Percentiles rank a stretch among this genome's conserved stretches.
Conservation (phyloP, 441 rosid genomes). For the Gossypium gossypioides region DNA sequence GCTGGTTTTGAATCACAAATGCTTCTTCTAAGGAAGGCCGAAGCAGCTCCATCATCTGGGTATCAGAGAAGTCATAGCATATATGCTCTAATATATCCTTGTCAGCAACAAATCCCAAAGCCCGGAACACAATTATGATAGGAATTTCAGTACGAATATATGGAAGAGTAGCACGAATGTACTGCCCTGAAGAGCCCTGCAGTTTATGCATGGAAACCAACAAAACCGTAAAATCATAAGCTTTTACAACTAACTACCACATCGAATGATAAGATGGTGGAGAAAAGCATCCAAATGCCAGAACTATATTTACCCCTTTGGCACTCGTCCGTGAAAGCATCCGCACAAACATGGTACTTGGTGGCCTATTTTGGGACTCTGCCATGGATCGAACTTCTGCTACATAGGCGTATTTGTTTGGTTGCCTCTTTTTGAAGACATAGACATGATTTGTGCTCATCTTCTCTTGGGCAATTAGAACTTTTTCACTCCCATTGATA, state of each 20-base stretch:
- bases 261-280: background rate
- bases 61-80: constrained; percentile 78
- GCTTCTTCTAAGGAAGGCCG: constrained; percentile 97
- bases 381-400: constrained; percentile 96
- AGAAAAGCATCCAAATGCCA: background rate
- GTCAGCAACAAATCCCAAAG: constrained; percentile 93
- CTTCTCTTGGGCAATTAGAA: constrained; percentile 95
- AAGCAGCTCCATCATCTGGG: constrained; percentile 95
- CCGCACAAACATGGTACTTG: constrained; percentile 92
- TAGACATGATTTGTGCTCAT: constrained; percentile 95
- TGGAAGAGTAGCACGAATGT: constrained; percentile 87
- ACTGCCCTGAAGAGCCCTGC: constrained; percentile 92
- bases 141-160: constrained; percentile 93
- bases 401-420: constrained; percentile 80
- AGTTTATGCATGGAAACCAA: constrained; percentile 20
- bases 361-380: constrained; percentile 82
- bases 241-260: background rate
- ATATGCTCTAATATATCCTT: constrained; percentile 88
- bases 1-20: constrained; percentile 90
- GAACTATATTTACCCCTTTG: constrained; percentile 58
- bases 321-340: constrained; percentile 92
- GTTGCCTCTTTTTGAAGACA: constrained; percentile 92
- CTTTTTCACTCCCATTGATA: constrained; percentile 94
- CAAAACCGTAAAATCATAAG: background rate
- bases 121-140: constrained; percentile 89